A percentile compares a stretch with the other conserved stretches of the same genome.
phyloP scores from a whole-genome alignment of 495 filamentous ascomycete species.

The Evernia prunastri region DNA sequence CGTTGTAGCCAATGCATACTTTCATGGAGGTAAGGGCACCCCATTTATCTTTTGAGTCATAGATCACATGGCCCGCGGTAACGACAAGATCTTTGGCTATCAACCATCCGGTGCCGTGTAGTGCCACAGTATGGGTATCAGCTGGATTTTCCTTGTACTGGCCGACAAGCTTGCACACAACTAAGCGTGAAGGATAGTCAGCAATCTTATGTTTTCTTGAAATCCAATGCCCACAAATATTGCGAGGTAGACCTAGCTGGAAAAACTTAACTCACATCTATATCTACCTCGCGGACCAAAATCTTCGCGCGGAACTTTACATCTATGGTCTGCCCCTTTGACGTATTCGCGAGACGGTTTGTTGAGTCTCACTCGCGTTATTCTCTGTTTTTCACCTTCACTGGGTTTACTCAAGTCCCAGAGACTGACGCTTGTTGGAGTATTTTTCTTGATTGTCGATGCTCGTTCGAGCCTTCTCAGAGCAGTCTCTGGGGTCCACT shows the following conservation, averaged over 20 bases:
- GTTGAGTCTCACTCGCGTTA: neutral
- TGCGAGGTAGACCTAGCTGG: neutral
- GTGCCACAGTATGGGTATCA: neutral
- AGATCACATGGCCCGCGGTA: neutral
- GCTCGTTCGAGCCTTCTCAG: neutral
- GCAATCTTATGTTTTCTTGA: neutral
- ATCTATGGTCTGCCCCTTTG: neutral
- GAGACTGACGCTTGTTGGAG: neutral
- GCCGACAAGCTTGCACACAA: conserved; percentile 1
- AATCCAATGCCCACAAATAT: neutral
- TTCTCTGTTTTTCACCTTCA: neutral
- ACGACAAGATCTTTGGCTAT: neutral
- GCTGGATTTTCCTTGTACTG: neutral
- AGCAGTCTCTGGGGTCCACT: neutral
- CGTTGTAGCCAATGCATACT: neutral
- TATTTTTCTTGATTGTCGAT: neutral
- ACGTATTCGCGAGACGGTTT: neutral
- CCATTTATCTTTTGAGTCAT: neutral
- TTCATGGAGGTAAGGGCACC: neutral
- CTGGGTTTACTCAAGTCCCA: neutral
- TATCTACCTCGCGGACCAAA: neutral
- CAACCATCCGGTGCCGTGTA: neutral
- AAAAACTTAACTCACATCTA: neutral
- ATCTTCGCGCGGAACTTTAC: neutral
- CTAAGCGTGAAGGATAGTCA: neutral